Base-by-base conservation (phyloP, 208 protist species). In the Trypanosoma congolense region DNA sequence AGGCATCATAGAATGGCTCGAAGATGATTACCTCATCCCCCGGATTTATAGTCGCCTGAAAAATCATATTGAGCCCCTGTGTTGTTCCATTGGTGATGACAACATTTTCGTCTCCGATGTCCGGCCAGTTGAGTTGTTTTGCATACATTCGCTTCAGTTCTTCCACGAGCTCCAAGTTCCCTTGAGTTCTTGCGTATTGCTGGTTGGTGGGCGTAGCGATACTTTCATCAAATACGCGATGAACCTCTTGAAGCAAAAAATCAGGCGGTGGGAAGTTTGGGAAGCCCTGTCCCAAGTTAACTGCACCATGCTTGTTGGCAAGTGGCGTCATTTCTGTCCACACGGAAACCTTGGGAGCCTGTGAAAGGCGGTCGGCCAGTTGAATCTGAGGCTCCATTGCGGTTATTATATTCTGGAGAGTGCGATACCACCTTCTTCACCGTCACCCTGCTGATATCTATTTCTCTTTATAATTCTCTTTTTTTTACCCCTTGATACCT, bases 201-300 rank as follows among this genome's bases (percentile, higher is more conserved):
- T 87, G 79, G 6, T 69, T 52, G 12, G 80, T 62, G n/a, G 70
- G 66, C 0, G 59, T 50, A 26, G 65, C 56, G 6, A 67, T 71
- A 35, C 68, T 75, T 19, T 76, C 57, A 24, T 53, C 61, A 0
- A 83, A 12, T 2, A 80, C 57, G 21, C 61, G 72, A 18, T 78
- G 33, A 9, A 83, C 60, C 29, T 87, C 81, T 14, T 93, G 59
- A 1, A 82, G 56, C 9, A 95, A 68, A 48, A 96, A 90, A 19
- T 71, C 28, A 1, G 82, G 78, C 31, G 87, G 81, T 21, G 67
- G 46, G 31, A 92, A 93, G 53, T 83, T 85, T 18, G 93, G 93
- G 46, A 96, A 97, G 3, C 90, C 90, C 47, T 96, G 89, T 16
- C 90, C 89, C n/a, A 97, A 79, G 50, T 97, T 96, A 12, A 96